Evolutionary conservation across 371 early-diverging fungal species (phyloP).

Genomic region (Dichotomocladium elegans): DNA sequence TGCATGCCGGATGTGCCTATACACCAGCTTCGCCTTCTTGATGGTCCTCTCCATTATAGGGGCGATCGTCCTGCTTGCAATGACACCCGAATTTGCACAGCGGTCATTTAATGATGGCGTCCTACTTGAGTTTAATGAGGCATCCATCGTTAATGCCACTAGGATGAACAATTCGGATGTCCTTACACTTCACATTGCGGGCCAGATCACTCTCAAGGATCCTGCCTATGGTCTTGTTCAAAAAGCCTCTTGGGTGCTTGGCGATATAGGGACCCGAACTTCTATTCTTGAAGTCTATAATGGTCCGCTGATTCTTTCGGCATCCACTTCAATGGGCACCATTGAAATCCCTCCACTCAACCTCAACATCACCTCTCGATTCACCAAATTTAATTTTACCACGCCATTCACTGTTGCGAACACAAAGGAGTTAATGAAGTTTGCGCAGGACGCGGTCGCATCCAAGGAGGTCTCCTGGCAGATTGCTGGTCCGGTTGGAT

Average conservation of each 20-base stretch:
- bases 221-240: slow-evolving; percentile 15
- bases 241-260: slow-evolving; percentile 23
- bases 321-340: slow-evolving; percentile 19
- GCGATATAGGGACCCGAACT: slow-evolving; percentile 17
- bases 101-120: slow-evolving; percentile 31
- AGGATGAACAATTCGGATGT: slow-evolving; percentile 13
- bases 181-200: slow-evolving; percentile 39
- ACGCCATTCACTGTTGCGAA: slow-evolving; percentile 34
- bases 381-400: slow-evolving; percentile 36
- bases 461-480: slow-evolving; percentile 32
- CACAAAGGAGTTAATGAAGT: slow-evolving; percentile 26
- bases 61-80: slow-evolving; percentile 15
- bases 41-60: slow-evolving; percentile 10
- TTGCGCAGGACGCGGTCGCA: slow-evolving; percentile 38
- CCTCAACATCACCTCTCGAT: slow-evolving; percentile 7
- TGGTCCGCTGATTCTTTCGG: not conserved
- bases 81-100: slow-evolving; percentile 47
- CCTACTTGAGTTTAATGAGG: slow-evolving; percentile 25
- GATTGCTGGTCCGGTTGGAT: slow-evolving; percentile 23
- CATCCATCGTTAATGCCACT: slow-evolving; percentile 32
- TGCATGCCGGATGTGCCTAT: slow-evolving; percentile 10
- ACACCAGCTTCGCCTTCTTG: slow-evolving; percentile 7
- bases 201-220: slow-evolving; percentile 23
- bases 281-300: slow-evolving; percentile 18
- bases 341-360: slow-evolving; percentile 31